Evolutionary conservation across 179 eudicot genomes (phyloP), one percentile per base, ranked within the genome.

Genomic region (Amaranthus tricolor): DNA sequence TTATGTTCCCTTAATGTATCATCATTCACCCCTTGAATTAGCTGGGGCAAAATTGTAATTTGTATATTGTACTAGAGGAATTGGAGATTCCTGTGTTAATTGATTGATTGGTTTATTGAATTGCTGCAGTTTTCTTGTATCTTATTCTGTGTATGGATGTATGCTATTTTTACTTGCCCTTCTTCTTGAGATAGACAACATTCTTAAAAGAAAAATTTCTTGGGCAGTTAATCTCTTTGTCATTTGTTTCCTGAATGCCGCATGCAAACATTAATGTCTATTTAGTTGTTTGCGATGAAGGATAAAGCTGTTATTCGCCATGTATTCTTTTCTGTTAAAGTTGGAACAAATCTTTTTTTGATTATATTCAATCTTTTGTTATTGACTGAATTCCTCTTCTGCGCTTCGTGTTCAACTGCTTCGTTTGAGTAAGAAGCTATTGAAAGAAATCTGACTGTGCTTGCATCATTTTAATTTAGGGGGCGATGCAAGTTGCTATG

Each of bases 401-500:
- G 24, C 24, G 19, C 20, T 10, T 48, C 20, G 31, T 6, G 14
- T 55, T 62, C 68, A 14, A 1, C 2, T 58, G 16, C 5, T 56
- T 66, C 19, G 19, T 45, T 44, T n/a, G 20, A 1, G 43, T 47
- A 13, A 43, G 53, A 53, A 54, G 7, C 14, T 68, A 16, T 5
- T 56, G 16, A 61, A 21, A 68, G 72, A 44, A 45, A 31, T 20
- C 64, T 72, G 50, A 66, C 44, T 51, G 13, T 71, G 52, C 47
- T 54, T 81, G 75, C 62, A 56, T 59, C 14, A 51, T 56, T 70
- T 52, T 31, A 53, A 53, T 76, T 76, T 87, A 94, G 98, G 97
- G 92, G 69, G 83, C 98, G 16, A 74, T 86, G 63, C 81, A 90
- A 82, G 86, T 94, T 56, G 82, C 94, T 15, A 87, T 88, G 96